Conservation (phyloP, 352 stramenopile species). For the Globisporangium heterothallicum region DNA sequence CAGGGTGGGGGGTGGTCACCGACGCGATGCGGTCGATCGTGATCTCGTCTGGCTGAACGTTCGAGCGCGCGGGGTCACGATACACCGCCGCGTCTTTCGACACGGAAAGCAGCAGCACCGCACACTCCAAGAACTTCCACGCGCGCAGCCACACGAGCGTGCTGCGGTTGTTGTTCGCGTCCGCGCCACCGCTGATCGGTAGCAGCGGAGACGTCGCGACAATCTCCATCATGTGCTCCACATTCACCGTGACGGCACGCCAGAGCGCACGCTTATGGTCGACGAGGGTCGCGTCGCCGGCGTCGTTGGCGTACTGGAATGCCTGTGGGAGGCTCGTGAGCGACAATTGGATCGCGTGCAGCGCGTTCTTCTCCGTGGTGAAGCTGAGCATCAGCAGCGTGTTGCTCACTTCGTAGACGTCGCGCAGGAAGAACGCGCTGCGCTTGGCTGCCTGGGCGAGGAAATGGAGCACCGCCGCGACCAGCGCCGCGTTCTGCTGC, state of each 20-base stretch:
- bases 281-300: conserved; percentile 3
- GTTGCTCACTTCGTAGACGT: conserved; percentile 49
- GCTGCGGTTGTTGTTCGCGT: conserved; percentile 44
- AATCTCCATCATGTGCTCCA: conserved; percentile 43
- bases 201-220: conserved; percentile 25
- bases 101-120: conserved; percentile 47
- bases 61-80: conserved; percentile 67
- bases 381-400: conserved; percentile 64
- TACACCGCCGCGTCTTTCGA: conserved; percentile 54
- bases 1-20: conserved; percentile 9
- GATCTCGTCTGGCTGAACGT: conserved; percentile 63
- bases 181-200: conserved; percentile 2
- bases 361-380: conserved; percentile 70
- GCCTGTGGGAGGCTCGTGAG: conserved; percentile 29
- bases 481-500: conserved; percentile 56
- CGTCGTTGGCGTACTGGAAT: conserved; percentile 31
- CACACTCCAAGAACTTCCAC: conserved; percentile 58
- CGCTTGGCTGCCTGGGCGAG: conserved; percentile 27
- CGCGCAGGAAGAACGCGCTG: conserved; percentile 17
- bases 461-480: conserved; percentile 47
- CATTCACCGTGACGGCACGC: conserved; percentile 27
- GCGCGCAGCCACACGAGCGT: conserved; percentile 41
- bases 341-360: conserved; percentile 43
- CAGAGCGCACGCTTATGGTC: conserved; percentile 22
- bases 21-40: conserved; percentile 45